These are phyloP conservation scores for Forsythia viridissima DNA, from an alignment of 257 asterid genomes.

Conservation along the genomic window DNA sequence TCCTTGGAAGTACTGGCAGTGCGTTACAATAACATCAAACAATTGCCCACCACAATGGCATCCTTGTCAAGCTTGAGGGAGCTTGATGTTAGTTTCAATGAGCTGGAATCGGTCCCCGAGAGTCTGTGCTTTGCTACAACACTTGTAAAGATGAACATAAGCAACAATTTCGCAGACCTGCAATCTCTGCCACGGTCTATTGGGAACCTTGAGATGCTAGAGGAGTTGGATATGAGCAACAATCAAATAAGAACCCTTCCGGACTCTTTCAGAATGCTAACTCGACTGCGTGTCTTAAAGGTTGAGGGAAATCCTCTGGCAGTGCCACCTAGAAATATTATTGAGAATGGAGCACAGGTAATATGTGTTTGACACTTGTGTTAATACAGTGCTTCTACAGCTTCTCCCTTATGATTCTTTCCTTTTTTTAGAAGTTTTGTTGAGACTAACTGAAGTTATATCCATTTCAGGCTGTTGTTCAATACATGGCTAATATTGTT, in stretches of 20 bases:
- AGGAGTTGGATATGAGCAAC: conserved; percentile 83
- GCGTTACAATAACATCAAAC: conserved; percentile 72
- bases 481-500: conserved; percentile 68
- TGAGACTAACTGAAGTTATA: conserved; percentile 22
- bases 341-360: conserved; percentile 79
- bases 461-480: conserved; percentile 67
- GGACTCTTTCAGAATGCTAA: conserved; percentile 78
- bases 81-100: conserved; percentile 80
- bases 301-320: conserved; percentile 83
- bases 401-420: background rate
- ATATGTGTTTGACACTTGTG: background rate
- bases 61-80: conserved; percentile 64
- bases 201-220: conserved; percentile 83
- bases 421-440: background rate
- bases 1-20: conserved; percentile 72
- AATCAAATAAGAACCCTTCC: conserved; percentile 81
- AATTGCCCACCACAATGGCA: conserved; percentile 82
- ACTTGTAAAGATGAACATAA: conserved; percentile 74
- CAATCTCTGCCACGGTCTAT: conserved; percentile 74
- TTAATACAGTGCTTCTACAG: background rate
- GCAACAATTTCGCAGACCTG: conserved; percentile 87
- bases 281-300: conserved; percentile 51
- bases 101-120: conserved; percentile 81
- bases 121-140: conserved; percentile 89
- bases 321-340: conserved; percentile 58